Evolutionary conservation across 2,329 filamentous ascomycete genomes (phyloP).

Genomic region (Cordyceps farinosa): DNA sequence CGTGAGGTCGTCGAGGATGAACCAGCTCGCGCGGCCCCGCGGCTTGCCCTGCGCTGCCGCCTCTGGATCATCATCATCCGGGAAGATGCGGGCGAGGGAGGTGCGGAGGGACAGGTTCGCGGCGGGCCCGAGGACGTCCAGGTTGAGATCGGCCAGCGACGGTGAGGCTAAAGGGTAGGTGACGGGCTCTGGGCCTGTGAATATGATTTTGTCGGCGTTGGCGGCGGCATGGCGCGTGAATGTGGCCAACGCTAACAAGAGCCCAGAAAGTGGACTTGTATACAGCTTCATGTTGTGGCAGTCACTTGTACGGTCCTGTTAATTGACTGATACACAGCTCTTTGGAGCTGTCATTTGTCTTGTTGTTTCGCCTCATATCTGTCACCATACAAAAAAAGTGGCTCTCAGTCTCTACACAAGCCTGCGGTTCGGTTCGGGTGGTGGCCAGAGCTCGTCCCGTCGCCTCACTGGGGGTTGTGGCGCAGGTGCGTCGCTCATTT

Average conservation of each 20-base stretch:
- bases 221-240: slow-evolving; percentile 38
- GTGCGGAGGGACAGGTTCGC: slow-evolving; percentile 55
- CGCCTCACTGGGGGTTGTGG: neutral
- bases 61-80: slow-evolving; percentile 38
- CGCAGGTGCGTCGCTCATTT: neutral
- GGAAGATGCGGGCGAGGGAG: slow-evolving; percentile 64
- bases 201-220: slow-evolving; percentile 91
- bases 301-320: neutral
- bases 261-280: neutral
- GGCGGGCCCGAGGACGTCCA: slow-evolving; percentile 61
- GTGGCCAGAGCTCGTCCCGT: neutral
- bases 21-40: slow-evolving; percentile 68
- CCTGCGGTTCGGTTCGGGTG: neutral
- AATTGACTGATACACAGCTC: neutral
- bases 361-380: neutral
- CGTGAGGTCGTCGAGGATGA: slow-evolving; percentile 67
- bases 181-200: slow-evolving; percentile 64
- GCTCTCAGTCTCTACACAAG: neutral
- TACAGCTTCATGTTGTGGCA: neutral
- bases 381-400: neutral
- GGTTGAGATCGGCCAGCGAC: slow-evolving; percentile 51
- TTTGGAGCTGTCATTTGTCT: neutral
- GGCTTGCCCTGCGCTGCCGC: slow-evolving; percentile 28
- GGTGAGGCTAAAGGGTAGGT: slow-evolving; percentile 44
- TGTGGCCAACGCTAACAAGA: slow-evolving; percentile 18